phyloP scores from a whole-genome alignment of 257 asterid species.

The Fraxinus americana region DNA sequence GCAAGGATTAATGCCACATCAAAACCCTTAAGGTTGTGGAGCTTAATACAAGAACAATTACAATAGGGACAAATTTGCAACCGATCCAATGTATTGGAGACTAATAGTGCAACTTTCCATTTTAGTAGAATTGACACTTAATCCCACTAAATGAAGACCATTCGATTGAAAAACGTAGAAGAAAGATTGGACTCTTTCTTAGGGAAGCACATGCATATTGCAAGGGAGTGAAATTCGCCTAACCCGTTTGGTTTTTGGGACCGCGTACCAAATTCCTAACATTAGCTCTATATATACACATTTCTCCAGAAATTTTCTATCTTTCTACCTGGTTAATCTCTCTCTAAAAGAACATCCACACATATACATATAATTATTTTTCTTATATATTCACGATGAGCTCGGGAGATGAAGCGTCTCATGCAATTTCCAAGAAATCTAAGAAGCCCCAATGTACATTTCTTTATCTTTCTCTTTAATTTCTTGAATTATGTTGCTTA shows the following conservation, averaged over 20 bases:
- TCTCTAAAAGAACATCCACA: neutral
- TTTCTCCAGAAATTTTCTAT: neutral
- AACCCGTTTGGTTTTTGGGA: neutral
- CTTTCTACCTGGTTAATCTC: neutral
- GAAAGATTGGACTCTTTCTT: neutral
- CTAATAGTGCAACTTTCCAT: too few relatives aligned
- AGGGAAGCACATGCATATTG: neutral
- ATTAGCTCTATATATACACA: neutral
- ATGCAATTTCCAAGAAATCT: neutral
- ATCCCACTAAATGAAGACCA: neutral
- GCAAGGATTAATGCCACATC: too few relatives aligned
- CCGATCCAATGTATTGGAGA: too few relatives aligned
- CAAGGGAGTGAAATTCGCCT: slow-evolving; percentile 1
- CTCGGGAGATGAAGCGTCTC: neutral
- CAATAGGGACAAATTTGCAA: too few relatives aligned
- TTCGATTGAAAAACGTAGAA: neutral
- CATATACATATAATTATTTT: neutral
- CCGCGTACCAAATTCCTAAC: neutral
- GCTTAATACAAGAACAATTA: too few relatives aligned
- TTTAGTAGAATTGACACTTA: too few relatives aligned
- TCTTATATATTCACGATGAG: neutral
- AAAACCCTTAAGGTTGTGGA: too few relatives aligned
- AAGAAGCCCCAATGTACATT: neutral
- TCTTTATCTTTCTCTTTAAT: neutral
- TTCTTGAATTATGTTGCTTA: neutral